Base-by-base conservation (phyloP, 78 protist genomes). In the slime mould (Dictyostelium discoideum) region DNA sequence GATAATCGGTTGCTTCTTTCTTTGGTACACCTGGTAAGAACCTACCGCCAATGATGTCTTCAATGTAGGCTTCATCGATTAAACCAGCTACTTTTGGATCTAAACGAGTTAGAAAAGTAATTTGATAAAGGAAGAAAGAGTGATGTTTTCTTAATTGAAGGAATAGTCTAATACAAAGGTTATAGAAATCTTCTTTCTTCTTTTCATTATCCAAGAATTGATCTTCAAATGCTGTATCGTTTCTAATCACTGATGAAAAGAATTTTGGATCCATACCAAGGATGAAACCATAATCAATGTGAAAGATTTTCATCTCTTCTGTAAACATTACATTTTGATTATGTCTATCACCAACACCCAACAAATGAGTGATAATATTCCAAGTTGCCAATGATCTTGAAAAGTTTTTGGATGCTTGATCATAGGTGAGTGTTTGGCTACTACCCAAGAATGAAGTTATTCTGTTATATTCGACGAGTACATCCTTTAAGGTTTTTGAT, bases 261-360 rank as follows among this genome's bases (percentile, higher is more conserved):
- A 85, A 85, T 44, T 78, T 88, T 63, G 94, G 94, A 5, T 88
- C 99, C 11, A 92, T 83, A 16, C 99, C 99, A 13, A 99, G 65
- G 46, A 99, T 98, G 85, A 84, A 99, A 16, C 99, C 99, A 72
- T 98, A 99, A 87, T 99, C 99, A 39, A 99, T 98, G 89, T 99
- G 99, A 78, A 99, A 93, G 10, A 99, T 93, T 16, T 89, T 29
- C 29, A 98, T 98, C 0, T 95, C 29, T 11, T 69, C 13, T 1
- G 96, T 93, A 26, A 98, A 77, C 97, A 98, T 81, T 44, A 98
- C 93, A 79, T 98, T 98, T 37, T 98, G 99, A 77, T 98, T n/a
- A 29, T 98, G 99, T 11, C 99, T 96, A 80, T 98, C 99, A 24
- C 99, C 99, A 29, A 99, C 97, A 14, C 99, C 99, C 8, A 99